phyloP scores from a whole-genome alignment of 2,329 filamentous ascomycete genomes.

The Thyridium curvatum region DNA sequence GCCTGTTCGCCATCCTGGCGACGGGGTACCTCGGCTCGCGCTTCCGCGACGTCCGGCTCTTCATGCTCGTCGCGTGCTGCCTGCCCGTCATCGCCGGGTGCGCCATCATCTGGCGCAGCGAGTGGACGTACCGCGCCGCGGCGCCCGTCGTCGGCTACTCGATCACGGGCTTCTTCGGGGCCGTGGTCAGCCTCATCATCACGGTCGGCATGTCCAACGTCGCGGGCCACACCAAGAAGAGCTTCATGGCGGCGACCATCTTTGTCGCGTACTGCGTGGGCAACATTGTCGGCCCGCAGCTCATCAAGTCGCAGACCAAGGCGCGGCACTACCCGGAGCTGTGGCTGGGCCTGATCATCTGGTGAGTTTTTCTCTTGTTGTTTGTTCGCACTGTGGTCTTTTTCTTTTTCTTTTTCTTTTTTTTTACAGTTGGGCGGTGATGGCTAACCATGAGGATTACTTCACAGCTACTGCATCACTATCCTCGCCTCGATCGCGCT shows the following conservation, averaged over 20 bases:
- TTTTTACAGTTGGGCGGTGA: background rate
- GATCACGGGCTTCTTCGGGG: conserved; percentile 67
- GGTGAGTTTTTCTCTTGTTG: conserved; percentile 27
- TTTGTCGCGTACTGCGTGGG: conserved; percentile 72
- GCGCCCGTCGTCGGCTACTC: conserved; percentile 66
- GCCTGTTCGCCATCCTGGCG: conserved; percentile 57
- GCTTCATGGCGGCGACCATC: conserved; percentile 65
- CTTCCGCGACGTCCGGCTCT: conserved; percentile 56
- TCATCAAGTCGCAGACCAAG: conserved; percentile 62
- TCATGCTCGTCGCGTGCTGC: conserved; percentile 59
- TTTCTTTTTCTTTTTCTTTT: background rate
- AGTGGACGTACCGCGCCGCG: conserved; percentile 57
- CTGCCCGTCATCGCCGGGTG: conserved; percentile 71
- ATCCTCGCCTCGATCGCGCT: conserved; percentile 50
- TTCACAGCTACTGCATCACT: conserved; percentile 57
- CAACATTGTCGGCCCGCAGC: conserved; percentile 70
- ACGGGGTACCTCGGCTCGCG: conserved; percentile 59
- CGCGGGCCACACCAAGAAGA: conserved; percentile 72
- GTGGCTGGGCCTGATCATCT: conserved; percentile 63
- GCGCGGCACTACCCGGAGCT: conserved; percentile 62
- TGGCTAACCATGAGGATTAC: conserved; percentile 6
- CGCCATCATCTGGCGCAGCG: conserved; percentile 65
- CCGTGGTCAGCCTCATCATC: conserved; percentile 55
- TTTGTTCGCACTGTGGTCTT: background rate
- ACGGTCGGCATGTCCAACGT: conserved; percentile 58